Evolutionary conservation across 2,329 filamentous ascomycete genomes (phyloP), one percentile per base, ranked within the genome.

Genomic region (Cercospora beticola): DNA sequence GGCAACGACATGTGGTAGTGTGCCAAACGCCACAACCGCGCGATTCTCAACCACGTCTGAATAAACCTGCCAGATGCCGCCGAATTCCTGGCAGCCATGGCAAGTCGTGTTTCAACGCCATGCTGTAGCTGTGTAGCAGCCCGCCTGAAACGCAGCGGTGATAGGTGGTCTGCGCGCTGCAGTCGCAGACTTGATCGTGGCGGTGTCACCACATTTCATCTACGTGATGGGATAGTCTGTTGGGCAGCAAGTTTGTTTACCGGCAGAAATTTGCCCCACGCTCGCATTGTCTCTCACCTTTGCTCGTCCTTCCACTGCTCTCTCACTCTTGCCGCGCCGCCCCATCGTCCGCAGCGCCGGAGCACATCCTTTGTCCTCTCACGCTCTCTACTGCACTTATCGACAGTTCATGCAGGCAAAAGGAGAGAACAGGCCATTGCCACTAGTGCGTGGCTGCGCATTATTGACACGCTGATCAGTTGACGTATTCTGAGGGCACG

Each of bases 21-120:
- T 40, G 46, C 46, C 46, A 52, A 52, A 52, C 46, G 46, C 46
- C 18, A 52, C 46, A 52, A 23, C 46, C 46, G 21, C 46, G 9
- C 21, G 46, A 52, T 52, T 52, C 21, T 52, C 46, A 12, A 52
- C 46, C 46, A 52, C 10, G 9, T 52, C 46, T 52, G 46, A 52
- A 23, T 4, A 23, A 52, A 23, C 46, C 46, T 52, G 46, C 21
- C 46, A 12, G 46, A 52, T 23, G 46, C 46, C 21, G 46, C 46
- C 46, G 46, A 23, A 52, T 52, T 52, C 18, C 46, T 52, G 46
- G 46, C 46, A 52, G 23, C 46, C 30, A 59, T 40, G 66, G 66
- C 66, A 54, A 30, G 56, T 57, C 59, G 46, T 64, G 66, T 64
- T 68, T 68, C 56, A 64, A 58, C 33, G 52, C 49, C 31, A 57